Evolutionary conservation across 2,329 filamentous ascomycete genomes (phyloP), one percentile per base, ranked within the genome.

Genomic region (Penicillium sp.): DNA sequence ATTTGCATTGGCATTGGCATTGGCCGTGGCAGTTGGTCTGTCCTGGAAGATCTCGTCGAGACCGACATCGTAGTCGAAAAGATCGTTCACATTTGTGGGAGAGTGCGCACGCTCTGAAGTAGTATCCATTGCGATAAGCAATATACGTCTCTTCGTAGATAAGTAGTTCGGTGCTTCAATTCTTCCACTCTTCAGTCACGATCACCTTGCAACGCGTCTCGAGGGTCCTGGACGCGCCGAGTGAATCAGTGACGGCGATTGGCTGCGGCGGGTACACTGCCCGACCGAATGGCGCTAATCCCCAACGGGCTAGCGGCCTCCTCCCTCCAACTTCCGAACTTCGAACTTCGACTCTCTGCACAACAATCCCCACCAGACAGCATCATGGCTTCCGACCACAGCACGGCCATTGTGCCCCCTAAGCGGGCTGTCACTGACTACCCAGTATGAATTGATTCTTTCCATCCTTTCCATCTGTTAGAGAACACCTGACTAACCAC

Each of bases 361-460:
- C 62, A 66, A 62, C 65, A 54, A 58, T 55, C 54, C 50, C 47
- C 61, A 59, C 56, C 52, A 59, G 24, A 46, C 36, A 18, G 55
- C 61, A 70, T 56, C 64, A 78, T 78, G 75, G 73, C 76, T 47
- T 69, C 70, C 57, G 73, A 76, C 63, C 62, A 70, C 41, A 72
- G 71, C 60, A 75, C 77, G 71, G 75, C 77, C 56, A 72, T 87
- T 71, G 84, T 91, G 65, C 89, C 90, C 59, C 88, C 89, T 75
- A 96, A 95, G 86, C 84, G 87, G 74, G 81, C 92, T 69, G 83
- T 88, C 75, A 91, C 90, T 70, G 89, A 95, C 61, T 98, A 91
- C 77, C 94, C 94, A 59, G 95, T 98, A 82, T 73, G 91, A 82
- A 58, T 51, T 56, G 59, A 69, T 19, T 11, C n/a, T n/a, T n/a